Evolutionary conservation across 106 monocot genomes (phyloP).

Genomic region (Dendrobium huoshanense): DNA sequence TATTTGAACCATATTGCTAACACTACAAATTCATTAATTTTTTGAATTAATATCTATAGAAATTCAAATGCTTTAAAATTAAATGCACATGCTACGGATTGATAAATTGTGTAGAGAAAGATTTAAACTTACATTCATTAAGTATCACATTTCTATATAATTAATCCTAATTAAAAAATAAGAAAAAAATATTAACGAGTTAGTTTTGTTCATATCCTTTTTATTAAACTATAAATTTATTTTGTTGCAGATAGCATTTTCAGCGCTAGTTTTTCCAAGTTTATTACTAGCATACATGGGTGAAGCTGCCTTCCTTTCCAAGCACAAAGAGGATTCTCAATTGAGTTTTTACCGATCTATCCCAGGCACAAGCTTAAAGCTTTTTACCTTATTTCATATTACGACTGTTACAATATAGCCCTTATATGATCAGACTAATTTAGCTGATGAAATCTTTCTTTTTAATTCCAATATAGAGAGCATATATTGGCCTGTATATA

Average conservation of each 20-base stretch:
- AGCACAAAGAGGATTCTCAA: slow-evolving; percentile 50
- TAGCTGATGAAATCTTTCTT: neutral
- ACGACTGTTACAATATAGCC: neutral
- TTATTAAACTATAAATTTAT: neutral
- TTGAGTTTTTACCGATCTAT: slow-evolving; percentile 68
- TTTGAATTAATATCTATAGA: too few relatives aligned
- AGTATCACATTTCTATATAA: too few relatives aligned
- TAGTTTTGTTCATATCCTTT: neutral
- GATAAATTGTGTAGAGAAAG: too few relatives aligned
- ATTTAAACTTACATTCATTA: too few relatives aligned
- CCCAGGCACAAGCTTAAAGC: slow-evolving; percentile 37
- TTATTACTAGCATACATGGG: slow-evolving; percentile 82
- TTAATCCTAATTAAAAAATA: too few relatives aligned
- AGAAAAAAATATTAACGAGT: neutral
- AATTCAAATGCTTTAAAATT: too few relatives aligned
- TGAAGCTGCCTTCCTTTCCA: slow-evolving; percentile 77
- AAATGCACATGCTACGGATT: too few relatives aligned
- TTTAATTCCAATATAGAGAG: slow-evolving; percentile 22
- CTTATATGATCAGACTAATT: neutral
- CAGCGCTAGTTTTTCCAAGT: slow-evolving; percentile 61
- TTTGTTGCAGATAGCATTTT: slow-evolving; percentile 51
- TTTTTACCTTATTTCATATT: neutral
- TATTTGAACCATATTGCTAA: too few relatives aligned
- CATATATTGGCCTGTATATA: slow-evolving; percentile 73
- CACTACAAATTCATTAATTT: too few relatives aligned